These are phyloP conservation scores for Cordyceps fumosorosea DNA, from an alignment of 2,329 filamentous ascomycete species.

Conservation along the genomic window DNA sequence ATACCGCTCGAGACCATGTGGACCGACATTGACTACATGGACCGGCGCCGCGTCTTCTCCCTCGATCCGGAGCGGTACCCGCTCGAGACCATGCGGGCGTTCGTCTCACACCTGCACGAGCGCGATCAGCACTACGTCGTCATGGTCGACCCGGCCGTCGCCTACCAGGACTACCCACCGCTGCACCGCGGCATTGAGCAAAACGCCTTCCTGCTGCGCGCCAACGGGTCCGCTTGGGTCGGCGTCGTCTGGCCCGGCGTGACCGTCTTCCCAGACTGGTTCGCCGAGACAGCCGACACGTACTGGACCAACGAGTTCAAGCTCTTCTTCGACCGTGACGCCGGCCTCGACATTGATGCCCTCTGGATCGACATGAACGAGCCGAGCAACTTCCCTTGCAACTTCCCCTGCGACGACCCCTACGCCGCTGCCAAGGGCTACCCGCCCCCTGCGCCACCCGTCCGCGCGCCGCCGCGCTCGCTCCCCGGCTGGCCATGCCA, in stretches of 20 bases:
- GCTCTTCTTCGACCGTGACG: slow-evolving; percentile 54
- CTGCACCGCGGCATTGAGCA: slow-evolving; percentile 34
- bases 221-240: slow-evolving; percentile 47
- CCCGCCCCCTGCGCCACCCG: slow-evolving; percentile 56
- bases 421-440: slow-evolving; percentile 32
- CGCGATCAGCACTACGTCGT: slow-evolving; percentile 65
- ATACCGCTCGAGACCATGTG: slow-evolving; percentile 55
- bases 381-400: slow-evolving; percentile 29
- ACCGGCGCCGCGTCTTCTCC: slow-evolving; percentile 45
- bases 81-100: slow-evolving; percentile 52
- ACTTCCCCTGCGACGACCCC: slow-evolving; percentile 51
- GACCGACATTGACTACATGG: slow-evolving; percentile 40
- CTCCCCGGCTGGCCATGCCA: slow-evolving; percentile 57
- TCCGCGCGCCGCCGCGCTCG: slow-evolving; percentile 55
- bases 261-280: slow-evolving; percentile 71
- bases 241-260: slow-evolving; percentile 76
- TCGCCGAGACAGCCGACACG: slow-evolving; percentile 48
- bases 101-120: slow-evolving; percentile 60
- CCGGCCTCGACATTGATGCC: slow-evolving; percentile 67
- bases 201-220: slow-evolving; percentile 39
- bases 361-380: slow-evolving; percentile 68
- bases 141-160: slow-evolving; percentile 70
- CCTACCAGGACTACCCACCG: slow-evolving; percentile 46
- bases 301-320: slow-evolving; percentile 67
- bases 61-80: slow-evolving; percentile 59